Base-by-base conservation (phyloP, 768 basidiomycete species). In the Leccinum subtestaceum region DNA sequence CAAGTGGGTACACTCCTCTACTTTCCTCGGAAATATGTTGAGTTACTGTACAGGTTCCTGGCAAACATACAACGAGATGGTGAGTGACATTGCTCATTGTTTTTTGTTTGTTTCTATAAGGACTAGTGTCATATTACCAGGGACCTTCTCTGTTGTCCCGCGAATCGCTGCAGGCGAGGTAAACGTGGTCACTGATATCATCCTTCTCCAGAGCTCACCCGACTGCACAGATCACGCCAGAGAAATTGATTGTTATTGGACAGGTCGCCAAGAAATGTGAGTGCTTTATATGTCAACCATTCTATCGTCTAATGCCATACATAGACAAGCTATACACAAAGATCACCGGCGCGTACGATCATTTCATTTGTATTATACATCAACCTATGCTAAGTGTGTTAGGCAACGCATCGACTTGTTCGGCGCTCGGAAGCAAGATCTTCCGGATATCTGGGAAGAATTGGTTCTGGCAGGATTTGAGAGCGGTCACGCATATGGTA, bases 401-500 rank as follows among this genome's bases (percentile, higher is more conserved):
- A 80, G 80, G 1, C 85, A 86, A 65, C 82, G 87, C 21, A 82
- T 89, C 58, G 87, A 89, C 64, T 69, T 89, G 67, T 88, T 90
- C 60, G 89, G 89, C 4, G 88, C 88, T 2, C 76, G 76, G 57
- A 87, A 87, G 67, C 80, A 84, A 60, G 88, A 89, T 63, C 74
- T 89, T 11, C 88, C 87, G 0, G 79, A 78, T 23, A 89, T 89
- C 27, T 82, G 82, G 88, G 84, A 83, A 57, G 81, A 83, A 63
- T 80, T 89, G 7, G 76, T 81, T 56, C 71, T 74, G 5, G 86
- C 85, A 4, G 88, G 88, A 8, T 87, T 91, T 62, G 87, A 90
- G 70, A 87, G 85, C 38, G 88, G 89, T 2, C 88, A 89, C 65
- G 89, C 85, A 0, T 90, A 90, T 67, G 88, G 87, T 60, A 83